These are phyloP conservation scores for Zygoascus hellenicus DNA, from an alignment of 1,139 yeast species.

Conservation along the genomic window DNA sequence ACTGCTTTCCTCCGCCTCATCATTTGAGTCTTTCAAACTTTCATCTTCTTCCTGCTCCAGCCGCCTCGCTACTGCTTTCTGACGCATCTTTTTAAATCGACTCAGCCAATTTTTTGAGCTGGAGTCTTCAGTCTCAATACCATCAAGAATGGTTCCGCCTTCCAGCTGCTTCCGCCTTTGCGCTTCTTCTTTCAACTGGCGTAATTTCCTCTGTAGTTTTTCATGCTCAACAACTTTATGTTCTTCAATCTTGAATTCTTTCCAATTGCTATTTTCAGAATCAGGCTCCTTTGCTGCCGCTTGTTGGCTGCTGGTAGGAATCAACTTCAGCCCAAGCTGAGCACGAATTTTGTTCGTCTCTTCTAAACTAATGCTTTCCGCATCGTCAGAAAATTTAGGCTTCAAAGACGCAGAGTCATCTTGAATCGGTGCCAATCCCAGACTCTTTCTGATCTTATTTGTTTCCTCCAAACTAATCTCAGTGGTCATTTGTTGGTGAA, in stretches of 20 bases:
- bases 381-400: slow-evolving; percentile 2
- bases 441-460: slow-evolving; percentile 30
- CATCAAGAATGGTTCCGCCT: slow-evolving; percentile 30
- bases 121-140: slow-evolving; percentile 16
- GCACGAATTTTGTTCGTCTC: slow-evolving; percentile 36
- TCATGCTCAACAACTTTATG: slow-evolving; percentile 18
- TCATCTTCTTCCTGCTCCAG: slow-evolving; percentile 18
- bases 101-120: slow-evolving; percentile 23
- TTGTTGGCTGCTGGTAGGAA: slow-evolving; percentile 20
- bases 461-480: slow-evolving; percentile 32
- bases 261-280: slow-evolving; percentile 32
- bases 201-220: slow-evolving; percentile 17
- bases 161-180: slow-evolving; percentile 24
- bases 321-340: slow-evolving; percentile 34
- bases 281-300: slow-evolving; percentile 22
- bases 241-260: slow-evolving; percentile 22
- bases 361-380: slow-evolving; percentile 27
- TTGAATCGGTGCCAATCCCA: slow-evolving; percentile 35
- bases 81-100: slow-evolving; percentile 22
- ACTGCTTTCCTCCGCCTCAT: slow-evolving; percentile 24
- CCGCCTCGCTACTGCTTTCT: slow-evolving; percentile 13
- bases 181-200: slow-evolving; percentile 20
- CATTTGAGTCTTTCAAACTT: slow-evolving; percentile 13
- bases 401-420: slow-evolving; percentile 4
- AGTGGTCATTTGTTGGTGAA: slow-evolving; percentile 7